phyloP scores from a whole-genome alignment of 2,329 filamentous ascomycete genomes.

The Fusarium falciforme region DNA sequence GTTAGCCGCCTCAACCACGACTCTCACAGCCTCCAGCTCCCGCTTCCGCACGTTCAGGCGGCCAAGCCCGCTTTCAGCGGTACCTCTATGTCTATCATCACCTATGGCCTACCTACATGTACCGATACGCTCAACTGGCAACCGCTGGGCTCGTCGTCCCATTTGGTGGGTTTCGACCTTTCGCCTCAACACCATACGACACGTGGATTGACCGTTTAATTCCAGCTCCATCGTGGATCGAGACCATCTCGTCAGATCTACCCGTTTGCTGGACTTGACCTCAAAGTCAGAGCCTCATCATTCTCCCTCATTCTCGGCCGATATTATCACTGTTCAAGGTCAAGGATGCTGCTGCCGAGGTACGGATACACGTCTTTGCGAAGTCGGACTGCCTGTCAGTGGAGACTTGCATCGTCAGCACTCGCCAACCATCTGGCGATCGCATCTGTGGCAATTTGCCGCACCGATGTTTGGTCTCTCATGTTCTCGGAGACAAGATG shows the following conservation, averaged over 20 bases:
- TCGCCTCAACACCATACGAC: constrained; percentile 1
- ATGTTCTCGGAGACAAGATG: constrained; percentile 6
- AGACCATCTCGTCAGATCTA: not conserved
- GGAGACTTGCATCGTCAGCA: constrained; percentile 22
- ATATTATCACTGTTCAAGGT: not conserved
- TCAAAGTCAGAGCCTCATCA: not conserved
- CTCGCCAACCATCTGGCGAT: constrained; percentile 7
- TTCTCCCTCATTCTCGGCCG: not conserved
- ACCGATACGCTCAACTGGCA: not conserved
- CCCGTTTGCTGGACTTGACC: constrained; percentile 1
- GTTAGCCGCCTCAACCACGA: constrained; percentile 33
- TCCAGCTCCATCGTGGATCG: not conserved
- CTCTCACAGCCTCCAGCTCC: constrained; percentile 5
- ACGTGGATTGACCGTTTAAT: constrained; percentile 13
- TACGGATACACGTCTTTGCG: constrained; percentile 13
- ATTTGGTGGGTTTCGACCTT: not conserved
- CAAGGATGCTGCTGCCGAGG: not conserved
- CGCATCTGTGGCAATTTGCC: constrained; percentile 21
- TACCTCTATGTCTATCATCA: constrained; percentile 2
- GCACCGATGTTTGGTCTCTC: constrained; percentile 2
- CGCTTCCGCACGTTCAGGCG: constrained; percentile 12
- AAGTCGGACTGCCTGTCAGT: constrained; percentile 23
- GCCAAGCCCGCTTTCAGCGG: constrained; percentile 1
- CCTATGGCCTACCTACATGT: not conserved
- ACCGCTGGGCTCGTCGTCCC: constrained; percentile 4